phyloP scores from a whole-genome alignment of 352 stramenopile genomes.

The Phytophthora parvispora region DNA sequence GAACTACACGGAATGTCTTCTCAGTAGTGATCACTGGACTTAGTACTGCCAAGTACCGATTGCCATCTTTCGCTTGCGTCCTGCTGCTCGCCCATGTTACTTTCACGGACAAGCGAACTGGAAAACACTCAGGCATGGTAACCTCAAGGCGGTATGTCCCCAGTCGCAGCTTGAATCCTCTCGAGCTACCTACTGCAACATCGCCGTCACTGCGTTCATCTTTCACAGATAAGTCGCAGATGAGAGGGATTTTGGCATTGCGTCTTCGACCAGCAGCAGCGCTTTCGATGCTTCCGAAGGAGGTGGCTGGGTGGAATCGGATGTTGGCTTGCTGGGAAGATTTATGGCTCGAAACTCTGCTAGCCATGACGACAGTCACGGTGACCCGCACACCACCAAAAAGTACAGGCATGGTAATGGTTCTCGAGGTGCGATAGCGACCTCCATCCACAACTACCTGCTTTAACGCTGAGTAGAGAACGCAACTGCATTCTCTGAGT shows the following conservation, averaged over 20 bases:
- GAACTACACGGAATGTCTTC: slow-evolving; percentile 51
- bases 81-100: slow-evolving; percentile 47
- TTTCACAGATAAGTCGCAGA: slow-evolving; percentile 4
- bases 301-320: slow-evolving; percentile 18
- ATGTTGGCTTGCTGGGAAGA: slow-evolving; percentile 10
- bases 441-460: slow-evolving; percentile 74
- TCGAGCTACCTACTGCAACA: slow-evolving; percentile 33
- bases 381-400: slow-evolving; percentile 63
- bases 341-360: background rate
- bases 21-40: slow-evolving; percentile 34
- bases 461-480: slow-evolving; percentile 78
- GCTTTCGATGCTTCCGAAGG: slow-evolving; percentile 14
- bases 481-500: slow-evolving; percentile 58
- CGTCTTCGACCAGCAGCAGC: slow-evolving; percentile 1
- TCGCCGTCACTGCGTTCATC: slow-evolving; percentile 18
- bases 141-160: slow-evolving; percentile 52
- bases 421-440: slow-evolving; percentile 56
- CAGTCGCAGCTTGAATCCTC: slow-evolving; percentile 52
- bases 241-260: slow-evolving; percentile 9
- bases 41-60: slow-evolving; percentile 49
- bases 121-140: slow-evolving; percentile 28
- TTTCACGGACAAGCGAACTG: slow-evolving; percentile 31
- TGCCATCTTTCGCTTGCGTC: slow-evolving; percentile 26
- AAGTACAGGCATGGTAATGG: slow-evolving; percentile 66
- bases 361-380: slow-evolving; percentile 19